A percentile compares a stretch with the other conserved stretches of the same genome.
Evolutionary conservation across 306 rosid species (phyloP).

Genomic region (Rubus parviflorus): DNA sequence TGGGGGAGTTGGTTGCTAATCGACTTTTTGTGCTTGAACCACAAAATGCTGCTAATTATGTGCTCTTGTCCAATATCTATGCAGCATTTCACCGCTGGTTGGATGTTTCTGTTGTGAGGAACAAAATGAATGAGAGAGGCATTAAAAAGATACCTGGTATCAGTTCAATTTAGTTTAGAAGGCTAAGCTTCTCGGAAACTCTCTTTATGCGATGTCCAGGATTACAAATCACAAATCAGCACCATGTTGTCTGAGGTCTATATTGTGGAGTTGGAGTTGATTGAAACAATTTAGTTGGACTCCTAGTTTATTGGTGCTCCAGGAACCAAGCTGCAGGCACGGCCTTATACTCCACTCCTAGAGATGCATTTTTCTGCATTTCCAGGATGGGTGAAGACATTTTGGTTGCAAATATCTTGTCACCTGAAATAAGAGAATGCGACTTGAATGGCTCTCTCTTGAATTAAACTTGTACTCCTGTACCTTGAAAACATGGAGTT

Average conservation of each 20-base stretch:
- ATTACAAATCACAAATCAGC: slow-evolving; percentile 8
- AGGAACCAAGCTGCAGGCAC: not conserved
- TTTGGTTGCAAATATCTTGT: not conserved
- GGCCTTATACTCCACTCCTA: not conserved
- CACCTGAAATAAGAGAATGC: not conserved
- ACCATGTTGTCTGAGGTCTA: not conserved
- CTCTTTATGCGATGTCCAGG: not conserved
- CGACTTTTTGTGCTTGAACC: slow-evolving; percentile 63
- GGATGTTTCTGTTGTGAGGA: slow-evolving; percentile 65
- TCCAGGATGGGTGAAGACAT: not conserved
- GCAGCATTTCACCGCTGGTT: slow-evolving; percentile 67
- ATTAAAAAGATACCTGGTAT: slow-evolving; percentile 58
- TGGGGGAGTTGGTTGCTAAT: slow-evolving; percentile 64
- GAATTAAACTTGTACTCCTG: not conserved
- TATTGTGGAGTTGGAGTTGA: not conserved
- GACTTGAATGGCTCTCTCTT: not conserved
- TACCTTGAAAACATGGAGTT: not conserved
- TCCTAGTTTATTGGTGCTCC: not conserved
- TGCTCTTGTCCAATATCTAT: slow-evolving; percentile 67
- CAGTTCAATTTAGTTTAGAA: slow-evolving; percentile 37
- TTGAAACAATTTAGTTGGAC: not conserved
- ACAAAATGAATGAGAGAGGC: slow-evolving; percentile 60
- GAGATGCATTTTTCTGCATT: not conserved
- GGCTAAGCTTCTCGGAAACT: not conserved
- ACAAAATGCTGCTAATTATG: slow-evolving; percentile 60